Conservation (phyloP, 148 eudicot genomes). For the Cornus florida region DNA sequence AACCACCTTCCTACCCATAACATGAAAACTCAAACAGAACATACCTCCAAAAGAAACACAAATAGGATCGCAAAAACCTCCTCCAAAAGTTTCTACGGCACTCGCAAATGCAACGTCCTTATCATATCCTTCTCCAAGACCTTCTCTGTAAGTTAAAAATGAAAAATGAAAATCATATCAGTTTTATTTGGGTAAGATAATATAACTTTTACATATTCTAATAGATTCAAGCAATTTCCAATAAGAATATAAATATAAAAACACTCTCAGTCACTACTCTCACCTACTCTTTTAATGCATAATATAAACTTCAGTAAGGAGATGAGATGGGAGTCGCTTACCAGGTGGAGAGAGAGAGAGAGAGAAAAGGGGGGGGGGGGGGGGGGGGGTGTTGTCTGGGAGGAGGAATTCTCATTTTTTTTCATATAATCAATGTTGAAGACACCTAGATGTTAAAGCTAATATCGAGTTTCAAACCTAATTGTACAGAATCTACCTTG, state of each 20-base stretch:
- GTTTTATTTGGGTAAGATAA: background rate
- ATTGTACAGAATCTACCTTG: no score
- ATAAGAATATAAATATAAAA: no score
- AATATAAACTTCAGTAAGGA: no score
- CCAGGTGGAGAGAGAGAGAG: no score
- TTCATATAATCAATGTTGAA: no score
- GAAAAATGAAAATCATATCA: slow-evolving; percentile 7
- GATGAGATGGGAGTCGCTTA: no score
- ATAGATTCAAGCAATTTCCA: background rate
- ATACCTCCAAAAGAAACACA: slow-evolving; percentile 84
- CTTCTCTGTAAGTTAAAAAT: slow-evolving; percentile 58
- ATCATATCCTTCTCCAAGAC: slow-evolving; percentile 93
- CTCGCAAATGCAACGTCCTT: slow-evolving; percentile 78
- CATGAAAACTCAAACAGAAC: background rate
- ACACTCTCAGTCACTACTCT: background rate
- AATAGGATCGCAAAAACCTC: slow-evolving; percentile 72
- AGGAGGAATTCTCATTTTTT: no score
- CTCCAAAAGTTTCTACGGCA: slow-evolving; percentile 74
- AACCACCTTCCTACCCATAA: background rate
- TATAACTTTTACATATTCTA: background rate
- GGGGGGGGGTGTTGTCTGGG: no score
- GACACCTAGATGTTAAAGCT: no score
- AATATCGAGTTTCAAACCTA: no score
- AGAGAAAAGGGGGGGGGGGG: no score
- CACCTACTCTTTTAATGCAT: background rate